Conservation (phyloP, 768 basidiomycete genomes). For the Tulasnella sp. region DNA sequence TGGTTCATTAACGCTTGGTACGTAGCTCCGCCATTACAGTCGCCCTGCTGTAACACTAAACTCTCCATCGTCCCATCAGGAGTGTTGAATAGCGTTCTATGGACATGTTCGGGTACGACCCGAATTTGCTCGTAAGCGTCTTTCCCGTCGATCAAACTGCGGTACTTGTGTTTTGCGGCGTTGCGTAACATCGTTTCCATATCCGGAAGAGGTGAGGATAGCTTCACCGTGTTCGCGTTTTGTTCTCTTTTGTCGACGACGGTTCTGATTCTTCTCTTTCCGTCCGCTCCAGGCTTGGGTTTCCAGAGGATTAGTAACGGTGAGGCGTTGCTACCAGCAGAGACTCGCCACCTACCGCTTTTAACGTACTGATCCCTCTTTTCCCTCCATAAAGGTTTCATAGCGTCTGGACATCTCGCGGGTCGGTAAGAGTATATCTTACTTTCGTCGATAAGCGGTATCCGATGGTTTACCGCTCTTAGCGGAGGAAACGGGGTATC, state of each 20-base stretch:
- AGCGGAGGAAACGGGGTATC: constrained; percentile 5
- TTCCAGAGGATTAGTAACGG: constrained; percentile 6
- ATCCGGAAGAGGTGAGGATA: constrained; percentile 17
- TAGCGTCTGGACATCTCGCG: constrained; percentile 1
- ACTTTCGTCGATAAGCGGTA: constrained; percentile 2
- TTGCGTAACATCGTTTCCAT: constrained; percentile 15
- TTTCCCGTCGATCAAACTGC: constrained; percentile 11
- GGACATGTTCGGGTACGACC: constrained; percentile 3
- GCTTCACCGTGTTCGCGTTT: constrained; percentile 15
- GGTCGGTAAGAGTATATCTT: constrained; percentile 11
- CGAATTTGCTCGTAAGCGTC: constrained; percentile 17
- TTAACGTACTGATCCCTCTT: constrained; percentile 1
- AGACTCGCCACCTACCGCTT: constrained; percentile 8
- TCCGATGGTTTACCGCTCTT: constrained; percentile 6
- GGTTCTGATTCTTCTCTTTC: constrained; percentile 8
- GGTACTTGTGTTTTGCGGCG: constrained; percentile 8
- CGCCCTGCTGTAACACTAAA: constrained; percentile 22
- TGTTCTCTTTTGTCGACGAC: constrained; percentile 15
- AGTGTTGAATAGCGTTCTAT: constrained; percentile 6
- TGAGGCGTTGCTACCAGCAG: not conserved
- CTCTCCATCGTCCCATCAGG: constrained; percentile 16
- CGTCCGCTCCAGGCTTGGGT: constrained; percentile 6
- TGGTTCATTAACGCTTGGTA: constrained; percentile 33
- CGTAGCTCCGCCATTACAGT: constrained; percentile 31
- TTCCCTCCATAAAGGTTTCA: constrained; percentile 2